Conservation (phyloP, 1,284 basidiomycete species). For the Puccinia sorghi region DNA sequence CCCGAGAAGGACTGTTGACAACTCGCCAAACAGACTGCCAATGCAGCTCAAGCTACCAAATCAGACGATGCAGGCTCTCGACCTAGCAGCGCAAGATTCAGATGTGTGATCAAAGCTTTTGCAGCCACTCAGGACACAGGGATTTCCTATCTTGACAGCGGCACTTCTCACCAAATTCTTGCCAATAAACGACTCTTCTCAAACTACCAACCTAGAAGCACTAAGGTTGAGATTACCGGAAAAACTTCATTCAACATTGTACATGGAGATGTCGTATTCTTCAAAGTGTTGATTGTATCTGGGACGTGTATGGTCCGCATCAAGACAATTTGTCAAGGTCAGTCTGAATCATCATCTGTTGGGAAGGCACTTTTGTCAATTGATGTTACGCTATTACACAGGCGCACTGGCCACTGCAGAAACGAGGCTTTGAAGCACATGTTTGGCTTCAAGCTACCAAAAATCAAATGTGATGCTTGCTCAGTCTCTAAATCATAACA, state of each 20-base stretch:
- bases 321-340: background rate
- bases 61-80: background rate
- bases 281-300: background rate
- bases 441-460: background rate
- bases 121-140: background rate
- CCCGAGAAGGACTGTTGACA: background rate
- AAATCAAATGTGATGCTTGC: background rate
- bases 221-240: background rate
- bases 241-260: background rate
- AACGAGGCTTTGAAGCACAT: background rate
- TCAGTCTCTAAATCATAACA: slow-evolving; percentile 1
- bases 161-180: slow-evolving; percentile 14
- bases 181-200: background rate
- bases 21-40: background rate
- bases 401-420: background rate
- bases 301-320: background rate
- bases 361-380: background rate
- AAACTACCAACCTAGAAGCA: background rate
- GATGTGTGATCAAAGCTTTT: background rate
- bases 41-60: background rate
- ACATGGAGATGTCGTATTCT: background rate
- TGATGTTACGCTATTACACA: background rate
- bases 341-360: background rate
- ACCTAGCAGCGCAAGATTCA: too few relatives aligned
- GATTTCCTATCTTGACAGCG: slow-evolving; percentile 8